Evolutionary conservation across 139 green algal species (phyloP), one percentile per base, ranked within the genome.

Genomic region (Coccomyxa sp.): DNA sequence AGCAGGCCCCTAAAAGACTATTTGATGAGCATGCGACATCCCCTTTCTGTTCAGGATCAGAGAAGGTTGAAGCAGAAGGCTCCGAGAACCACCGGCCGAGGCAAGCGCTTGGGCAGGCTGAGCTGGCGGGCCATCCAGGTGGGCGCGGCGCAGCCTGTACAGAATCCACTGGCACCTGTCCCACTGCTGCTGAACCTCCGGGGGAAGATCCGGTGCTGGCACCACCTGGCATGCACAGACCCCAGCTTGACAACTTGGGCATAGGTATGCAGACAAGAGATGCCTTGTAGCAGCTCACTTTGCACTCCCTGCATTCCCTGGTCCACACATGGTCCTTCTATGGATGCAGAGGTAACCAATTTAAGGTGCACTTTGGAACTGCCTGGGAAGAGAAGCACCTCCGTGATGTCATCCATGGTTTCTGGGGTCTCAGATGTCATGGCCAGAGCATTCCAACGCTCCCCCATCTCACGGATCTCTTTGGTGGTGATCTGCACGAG

Each of bases 141-240:
- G 78, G 16, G 83, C 83, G 0, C 83, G 60, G n/a, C 83, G 57
- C n/a, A 86, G 78, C 67, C 79, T 31, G 66, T 86, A 86, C 3
- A 60, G 16, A 51, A 81, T 80, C 45, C 81, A 81, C 67, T 82
- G 38, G 27, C 78, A 30, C 15, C 67, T 30, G 12, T 82, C 51
- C 15, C 66, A 86, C 27, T 82, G 77, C 51, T 58, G n/a, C 67
- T 86, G 27, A 9, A 83, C 59, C 30, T 80, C 67, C 25, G 51
- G 77, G 32, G 83, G 83, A 12, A 86, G 1, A 60, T 67, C 51
- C 18, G 83, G 83, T 27, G 78, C 77, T 17, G 83, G 77, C 28
- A 45, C 31, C 25, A 80, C 81, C 81, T 84, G 58, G 23, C 18
- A 77, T n/a, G 51, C 32, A 71, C 67, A 74, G 45, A 16, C 23